Conservation (phyloP, 108 stramenopile species). For the Mayamaea pseudoterrestris region DNA sequence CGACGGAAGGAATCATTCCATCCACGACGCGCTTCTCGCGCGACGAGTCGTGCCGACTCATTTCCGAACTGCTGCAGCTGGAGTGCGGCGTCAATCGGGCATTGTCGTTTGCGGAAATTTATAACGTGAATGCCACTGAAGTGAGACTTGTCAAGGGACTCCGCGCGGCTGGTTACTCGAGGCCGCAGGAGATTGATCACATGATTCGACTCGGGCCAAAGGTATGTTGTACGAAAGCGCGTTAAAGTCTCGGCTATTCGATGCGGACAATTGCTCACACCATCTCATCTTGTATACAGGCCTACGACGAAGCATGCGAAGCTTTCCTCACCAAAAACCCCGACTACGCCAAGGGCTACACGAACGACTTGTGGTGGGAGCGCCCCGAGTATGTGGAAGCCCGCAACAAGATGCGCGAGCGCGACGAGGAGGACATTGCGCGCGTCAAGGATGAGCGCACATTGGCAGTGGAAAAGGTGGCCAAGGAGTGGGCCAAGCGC, state of each 20-base stretch:
- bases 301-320: constrained; percentile 25
- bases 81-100: constrained; percentile 38
- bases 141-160: constrained; percentile 55
- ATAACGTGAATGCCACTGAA: constrained; percentile 45
- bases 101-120: constrained; percentile 24
- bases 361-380: constrained; percentile 42
- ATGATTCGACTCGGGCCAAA: constrained; percentile 54
- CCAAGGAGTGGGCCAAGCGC: constrained; percentile 68
- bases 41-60: constrained; percentile 61
- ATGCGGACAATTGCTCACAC: not conserved
- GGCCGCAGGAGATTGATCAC: constrained; percentile 70
- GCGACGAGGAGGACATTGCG: constrained; percentile 24
- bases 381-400: constrained; percentile 11
- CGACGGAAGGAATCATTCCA: constrained; percentile 19
- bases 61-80: constrained; percentile 66
- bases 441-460: constrained; percentile 26
- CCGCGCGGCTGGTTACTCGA: constrained; percentile 59
- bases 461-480: constrained; percentile 43
- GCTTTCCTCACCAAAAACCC: constrained; percentile 23
- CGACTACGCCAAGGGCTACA: constrained; percentile 15
- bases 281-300: constrained; percentile 6
- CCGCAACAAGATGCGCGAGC: constrained; percentile 23
- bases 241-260: not conserved
- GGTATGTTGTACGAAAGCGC: constrained; percentile 13
- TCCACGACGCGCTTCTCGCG: constrained; percentile 41